phyloP scores from a whole-genome alignment of 805 yeast species.

The Kodamaea leandrae region DNA sequence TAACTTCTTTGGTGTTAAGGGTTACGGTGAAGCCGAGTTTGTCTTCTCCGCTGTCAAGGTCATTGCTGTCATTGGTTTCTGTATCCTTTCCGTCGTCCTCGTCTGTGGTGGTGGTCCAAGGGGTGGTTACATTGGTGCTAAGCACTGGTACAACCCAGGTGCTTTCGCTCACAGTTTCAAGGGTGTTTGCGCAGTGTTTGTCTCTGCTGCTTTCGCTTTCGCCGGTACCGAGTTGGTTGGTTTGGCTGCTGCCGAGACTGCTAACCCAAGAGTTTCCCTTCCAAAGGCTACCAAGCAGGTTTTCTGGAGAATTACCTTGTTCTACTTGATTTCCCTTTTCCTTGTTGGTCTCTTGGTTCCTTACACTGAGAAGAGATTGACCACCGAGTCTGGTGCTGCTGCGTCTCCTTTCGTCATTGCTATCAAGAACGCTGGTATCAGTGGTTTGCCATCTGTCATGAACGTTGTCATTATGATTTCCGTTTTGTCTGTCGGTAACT shows the following conservation, averaged over 20 bases:
- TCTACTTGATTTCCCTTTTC: conserved; percentile 60
- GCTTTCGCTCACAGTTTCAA: conserved; percentile 64
- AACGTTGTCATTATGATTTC: conserved; percentile 69
- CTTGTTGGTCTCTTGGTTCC: conserved; percentile 70
- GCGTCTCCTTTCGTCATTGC: conserved; percentile 79
- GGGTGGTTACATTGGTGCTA: conserved; percentile 54
- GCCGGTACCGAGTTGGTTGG: conserved; percentile 75
- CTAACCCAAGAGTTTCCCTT: conserved; percentile 60
- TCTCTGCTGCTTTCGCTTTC: conserved; percentile 74
- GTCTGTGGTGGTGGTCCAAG: conserved; percentile 56
- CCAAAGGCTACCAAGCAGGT: conserved; percentile 80
- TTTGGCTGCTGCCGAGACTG: conserved; percentile 74
- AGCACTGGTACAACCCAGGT: conserved; percentile 64
- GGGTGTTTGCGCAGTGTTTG: conserved; percentile 71
- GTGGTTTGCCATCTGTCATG: conserved; percentile 65
- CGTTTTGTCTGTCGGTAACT: conserved; percentile 70
- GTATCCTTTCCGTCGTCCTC: conserved; percentile 52
- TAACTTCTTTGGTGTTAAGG: conserved; percentile 53
- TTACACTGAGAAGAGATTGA: conserved; percentile 47
- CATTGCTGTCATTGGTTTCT: conserved; percentile 57
- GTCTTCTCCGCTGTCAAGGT: conserved; percentile 66
- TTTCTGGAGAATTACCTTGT: conserved; percentile 74
- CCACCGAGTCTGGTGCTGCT: conserved; percentile 50
- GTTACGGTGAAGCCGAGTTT: conserved; percentile 64
- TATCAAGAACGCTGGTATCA: conserved; percentile 61